These are phyloP conservation scores for Vicia sativa DNA, from an alignment of 306 rosid genomes.

Conservation along the genomic window DNA sequence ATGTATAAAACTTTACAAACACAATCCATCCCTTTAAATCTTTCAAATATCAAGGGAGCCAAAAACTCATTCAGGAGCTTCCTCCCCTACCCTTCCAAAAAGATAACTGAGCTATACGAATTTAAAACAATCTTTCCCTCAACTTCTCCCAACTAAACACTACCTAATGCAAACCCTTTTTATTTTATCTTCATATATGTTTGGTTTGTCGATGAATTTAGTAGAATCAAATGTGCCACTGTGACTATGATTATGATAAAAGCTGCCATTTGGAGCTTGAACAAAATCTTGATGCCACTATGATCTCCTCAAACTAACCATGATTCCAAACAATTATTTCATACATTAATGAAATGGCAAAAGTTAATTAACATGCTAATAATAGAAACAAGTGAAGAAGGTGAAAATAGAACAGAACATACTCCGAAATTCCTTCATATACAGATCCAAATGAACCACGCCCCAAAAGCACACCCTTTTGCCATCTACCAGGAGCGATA, in stretches of 20 bases:
- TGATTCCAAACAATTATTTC: not conserved
- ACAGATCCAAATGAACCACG: constrained; percentile 95
- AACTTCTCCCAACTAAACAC: not conserved
- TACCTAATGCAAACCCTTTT: constrained; percentile 1
- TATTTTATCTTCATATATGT: not conserved
- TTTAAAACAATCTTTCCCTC: not conserved
- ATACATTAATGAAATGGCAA: not conserved
- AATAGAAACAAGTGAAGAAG: constrained; percentile 14
- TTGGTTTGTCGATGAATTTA: not conserved
- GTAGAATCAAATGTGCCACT: not conserved
- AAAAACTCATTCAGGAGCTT: not conserved
- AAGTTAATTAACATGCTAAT: constrained; percentile 6
- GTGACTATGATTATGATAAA: not conserved
- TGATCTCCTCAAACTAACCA: not conserved
- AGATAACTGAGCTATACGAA: not conserved
- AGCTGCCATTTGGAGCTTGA: not conserved
- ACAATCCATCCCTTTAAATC: not conserved
- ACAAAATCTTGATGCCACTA: not conserved
- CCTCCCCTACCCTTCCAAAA: not conserved
- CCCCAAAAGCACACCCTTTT: constrained; percentile 77
- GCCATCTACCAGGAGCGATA: constrained; percentile 57
- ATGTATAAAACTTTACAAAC: not conserved
- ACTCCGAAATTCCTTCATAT: constrained; percentile 84
- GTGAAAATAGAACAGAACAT: constrained; percentile 57
- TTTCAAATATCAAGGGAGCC: not conserved